Percentiles rank a stretch among this genome's conserved stretches.
Conservation (phyloP, 805 yeast species). For the Sugiyamaella lignohabitans region DNA sequence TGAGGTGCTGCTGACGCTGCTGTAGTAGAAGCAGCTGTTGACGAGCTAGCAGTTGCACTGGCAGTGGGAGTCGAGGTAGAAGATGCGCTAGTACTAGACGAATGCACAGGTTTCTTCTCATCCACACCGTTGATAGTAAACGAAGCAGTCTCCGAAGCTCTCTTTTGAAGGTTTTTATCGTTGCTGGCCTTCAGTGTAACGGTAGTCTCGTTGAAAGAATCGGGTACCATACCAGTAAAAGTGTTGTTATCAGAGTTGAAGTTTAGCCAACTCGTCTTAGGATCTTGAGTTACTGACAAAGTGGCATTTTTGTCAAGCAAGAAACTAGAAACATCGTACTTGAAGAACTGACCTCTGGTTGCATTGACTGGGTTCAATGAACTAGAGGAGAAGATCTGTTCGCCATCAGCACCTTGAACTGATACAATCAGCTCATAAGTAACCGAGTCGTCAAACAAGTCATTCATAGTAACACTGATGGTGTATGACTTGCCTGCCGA, state of each 20-base stretch:
- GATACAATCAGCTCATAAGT: conserved; percentile 22
- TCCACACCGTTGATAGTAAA: conserved; percentile 54
- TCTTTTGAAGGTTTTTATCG: conserved; percentile 24
- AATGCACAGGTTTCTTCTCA: conserved; percentile 13
- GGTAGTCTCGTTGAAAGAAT: conserved; percentile 35
- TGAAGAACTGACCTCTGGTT: conserved; percentile 53
- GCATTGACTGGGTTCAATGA: conserved; percentile 55
- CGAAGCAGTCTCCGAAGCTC: conserved; percentile 32
- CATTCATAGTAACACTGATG: conserved; percentile 36
- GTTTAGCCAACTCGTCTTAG: conserved; percentile 52
- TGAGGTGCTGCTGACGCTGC: conserved; percentile 18
- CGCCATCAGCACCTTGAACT: conserved; percentile 18
- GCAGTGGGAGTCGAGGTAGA: conserved; percentile 23
- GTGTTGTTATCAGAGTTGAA: conserved; percentile 58
- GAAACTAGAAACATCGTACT: conserved; percentile 37
- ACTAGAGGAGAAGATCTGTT: conserved; percentile 40
- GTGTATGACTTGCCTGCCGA: conserved; percentile 28
- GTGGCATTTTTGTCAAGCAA: conserved; percentile 12
- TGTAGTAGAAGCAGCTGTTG: conserved; percentile 29
- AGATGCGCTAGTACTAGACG: conserved; percentile 26
- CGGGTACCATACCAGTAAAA: conserved; percentile 59
- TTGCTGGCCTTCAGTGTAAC: conserved; percentile 52
- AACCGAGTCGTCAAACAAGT: conserved; percentile 31
- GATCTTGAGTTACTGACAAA: conserved; percentile 25
- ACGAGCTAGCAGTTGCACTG: conserved; percentile 25